These are phyloP conservation scores for Komagataea norvegica DNA, from an alignment of 1,139 yeast species.

Conservation along the genomic window DNA sequence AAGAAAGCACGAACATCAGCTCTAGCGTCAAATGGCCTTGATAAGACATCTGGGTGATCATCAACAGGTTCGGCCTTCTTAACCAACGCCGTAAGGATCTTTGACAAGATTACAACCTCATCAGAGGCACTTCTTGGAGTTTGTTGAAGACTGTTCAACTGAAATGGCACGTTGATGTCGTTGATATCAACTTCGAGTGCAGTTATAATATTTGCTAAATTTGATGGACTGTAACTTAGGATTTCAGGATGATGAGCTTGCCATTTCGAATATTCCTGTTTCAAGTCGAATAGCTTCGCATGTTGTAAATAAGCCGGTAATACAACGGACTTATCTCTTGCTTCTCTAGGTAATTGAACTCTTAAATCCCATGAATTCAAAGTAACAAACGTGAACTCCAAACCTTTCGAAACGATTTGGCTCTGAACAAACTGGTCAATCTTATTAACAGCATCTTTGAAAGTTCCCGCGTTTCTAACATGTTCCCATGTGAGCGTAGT, in stretches of 20 bases:
- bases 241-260: slow-evolving; percentile 62
- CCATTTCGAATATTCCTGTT: slow-evolving; percentile 70
- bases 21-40: slow-evolving; percentile 69
- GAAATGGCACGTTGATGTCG: slow-evolving; percentile 20
- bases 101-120: slow-evolving; percentile 38
- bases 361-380: slow-evolving; percentile 65
- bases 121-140: slow-evolving; percentile 33
- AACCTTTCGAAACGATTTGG: slow-evolving; percentile 37
- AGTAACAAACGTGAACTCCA: slow-evolving; percentile 64
- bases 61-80: slow-evolving; percentile 51
- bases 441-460: slow-evolving; percentile 55
- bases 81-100: slow-evolving; percentile 47
- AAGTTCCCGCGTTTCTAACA: slow-evolving; percentile 47
- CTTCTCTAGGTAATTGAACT: slow-evolving; percentile 76
- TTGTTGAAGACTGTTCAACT: slow-evolving; percentile 19
- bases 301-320: slow-evolving; percentile 74
- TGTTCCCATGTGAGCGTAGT: slow-evolving; percentile 61
- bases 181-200: slow-evolving; percentile 52
- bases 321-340: slow-evolving; percentile 66
- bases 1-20: slow-evolving; percentile 67
- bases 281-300: slow-evolving; percentile 73
- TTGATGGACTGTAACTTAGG: slow-evolving; percentile 45
- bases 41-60: slow-evolving; percentile 52
- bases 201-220: slow-evolving; percentile 49
- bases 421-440: slow-evolving; percentile 50